Base-by-base conservation (phyloP, 2,329 filamentous ascomycete species). In the Colletotrichum falcatum region DNA sequence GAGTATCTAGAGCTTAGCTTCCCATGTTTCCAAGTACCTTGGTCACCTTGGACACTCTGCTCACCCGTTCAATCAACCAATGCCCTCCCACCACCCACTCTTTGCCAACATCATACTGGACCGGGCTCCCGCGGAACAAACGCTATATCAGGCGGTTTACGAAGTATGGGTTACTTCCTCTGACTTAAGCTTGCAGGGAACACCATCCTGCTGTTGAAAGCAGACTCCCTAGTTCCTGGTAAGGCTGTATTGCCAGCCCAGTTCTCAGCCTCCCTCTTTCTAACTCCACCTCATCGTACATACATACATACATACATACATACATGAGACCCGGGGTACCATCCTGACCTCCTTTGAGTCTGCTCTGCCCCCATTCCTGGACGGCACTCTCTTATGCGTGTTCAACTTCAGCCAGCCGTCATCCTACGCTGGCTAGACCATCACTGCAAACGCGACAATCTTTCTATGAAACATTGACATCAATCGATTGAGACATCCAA, bases 291-390 rank as follows among this genome's bases (percentile, higher is more conserved):
- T 48, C 35, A 70, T 61, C 23, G 51, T 71, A 63, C 68, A 63
- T 71, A 44, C 39, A n/a, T 67, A 62, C 67, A 62, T 71, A 69
- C 67, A 62, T 71, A 69, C 65, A 69, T 69, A 71, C 65, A 69
- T 71, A 71, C 30, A 4, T 71, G 69, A 49, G 55, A 37, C 56
- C 55, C 60, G 30, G 49, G 55, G 48, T 70, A 71, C 69, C 65
- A 70, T 48, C 23, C 30, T n/a, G 18, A 44, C 7, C 60, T 55
- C n/a, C 18, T 64, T 48, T 39, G 65, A 64, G 53, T 54, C 59
- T 61, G 54, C 49, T 44, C 60, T 69, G 65, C 65, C 55, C 69
- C 65, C 60, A 48, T 49, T 53, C 48, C 56, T 35, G 26, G 37
- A 61, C 26, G 42, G 56, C 69, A 53, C 61, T 61, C 46, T 48